Evolutionary conservation across 2,329 filamentous ascomycete species (phyloP), one percentile per base, ranked within the genome.

Genomic region (Aspergillus floridensis): DNA sequence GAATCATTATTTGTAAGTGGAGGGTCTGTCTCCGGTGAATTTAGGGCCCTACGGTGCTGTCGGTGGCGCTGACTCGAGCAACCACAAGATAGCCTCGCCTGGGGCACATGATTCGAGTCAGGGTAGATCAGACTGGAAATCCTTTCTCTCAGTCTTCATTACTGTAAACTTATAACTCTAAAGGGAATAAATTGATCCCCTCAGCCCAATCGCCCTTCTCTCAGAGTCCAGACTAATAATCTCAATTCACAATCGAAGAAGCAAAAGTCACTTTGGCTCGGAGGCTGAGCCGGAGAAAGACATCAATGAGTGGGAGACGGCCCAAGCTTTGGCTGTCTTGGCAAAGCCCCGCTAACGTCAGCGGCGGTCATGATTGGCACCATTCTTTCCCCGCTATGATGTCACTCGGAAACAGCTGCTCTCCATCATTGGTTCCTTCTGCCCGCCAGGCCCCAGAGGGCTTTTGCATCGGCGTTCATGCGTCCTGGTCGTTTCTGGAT

Each of bases 331-430:
- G 46, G 21, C 29, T 38, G 24, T 56, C 59, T 59, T 61, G 61
- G 59, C 59, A 60, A 19, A 14, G 21, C 51, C 52, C 58, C 58
- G 51, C 55, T 47, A 54, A 62, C 61, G 61, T 63, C 61, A 63
- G 59, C 59, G 59, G 61, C 59, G 53, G 46, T 21, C 54, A 57
- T 49, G 51, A 63, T 63, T 63, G 59, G 61, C 59, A 57, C 57
- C 49, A 32, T 41, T 8, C 2, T 31, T 2, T 31, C 32, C 55
- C 57, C 59, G 21, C 57, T 14, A 41, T 61, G 59, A 63, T 61
- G 59, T 63, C 61, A 63, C 53, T 22, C 60, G 52, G 52, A 55
- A 26, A 21, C 53, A 22, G 41, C 16, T 11, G 10, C 41, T 19
- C 16, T 44, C 3, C 14, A 44, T n/a, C 38, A 44, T 44, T 44